Evolutionary conservation across 768 basidiomycete genomes (phyloP).

Genomic region (Wakefieldia striispora): DNA sequence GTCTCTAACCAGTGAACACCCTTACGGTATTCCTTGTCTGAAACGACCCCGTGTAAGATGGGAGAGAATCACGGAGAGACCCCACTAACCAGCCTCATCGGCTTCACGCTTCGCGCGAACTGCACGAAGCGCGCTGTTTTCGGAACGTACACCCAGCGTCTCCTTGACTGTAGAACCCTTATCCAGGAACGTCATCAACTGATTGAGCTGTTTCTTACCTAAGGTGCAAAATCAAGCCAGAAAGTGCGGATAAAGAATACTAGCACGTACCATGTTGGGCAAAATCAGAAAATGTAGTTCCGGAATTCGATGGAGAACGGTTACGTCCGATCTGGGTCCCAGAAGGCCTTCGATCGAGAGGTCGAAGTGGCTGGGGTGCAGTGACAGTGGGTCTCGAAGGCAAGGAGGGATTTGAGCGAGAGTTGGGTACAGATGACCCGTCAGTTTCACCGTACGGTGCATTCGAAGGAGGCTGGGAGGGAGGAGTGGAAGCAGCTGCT

Average conservation of each 20-base stretch:
- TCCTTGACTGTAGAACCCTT: conserved; percentile 69
- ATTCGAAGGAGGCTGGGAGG: conserved; percentile 26
- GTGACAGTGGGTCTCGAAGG: conserved; percentile 56
- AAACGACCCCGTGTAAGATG: conserved; percentile 2
- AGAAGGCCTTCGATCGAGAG: conserved; percentile 73
- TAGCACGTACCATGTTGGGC: conserved; percentile 66
- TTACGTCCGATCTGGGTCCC: conserved; percentile 53
- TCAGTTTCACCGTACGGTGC: conserved; percentile 34
- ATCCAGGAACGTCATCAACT: conserved; percentile 82
- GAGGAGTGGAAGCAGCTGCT: conserved; percentile 38
- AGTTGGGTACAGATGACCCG: conserved; percentile 31
- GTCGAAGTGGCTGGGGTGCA: conserved; percentile 71
- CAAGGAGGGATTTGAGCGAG: conserved; percentile 46
- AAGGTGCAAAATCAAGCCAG: conserved; percentile 1
- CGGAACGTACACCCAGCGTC: conserved; percentile 50
- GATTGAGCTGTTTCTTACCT: conserved; percentile 87
- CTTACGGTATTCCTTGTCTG: conserved; percentile 88
- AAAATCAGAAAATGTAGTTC: conserved; percentile 80
- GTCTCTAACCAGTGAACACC: conserved; percentile 94
- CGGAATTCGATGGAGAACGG: conserved; percentile 79
- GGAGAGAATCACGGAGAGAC: neutral
- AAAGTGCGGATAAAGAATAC: neutral
- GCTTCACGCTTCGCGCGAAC: conserved; percentile 86
- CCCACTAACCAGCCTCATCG: conserved; percentile 76
- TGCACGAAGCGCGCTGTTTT: conserved; percentile 66